Base-by-base conservation (phyloP, 768 basidiomycete species). In the Lactarius psammicola region DNA sequence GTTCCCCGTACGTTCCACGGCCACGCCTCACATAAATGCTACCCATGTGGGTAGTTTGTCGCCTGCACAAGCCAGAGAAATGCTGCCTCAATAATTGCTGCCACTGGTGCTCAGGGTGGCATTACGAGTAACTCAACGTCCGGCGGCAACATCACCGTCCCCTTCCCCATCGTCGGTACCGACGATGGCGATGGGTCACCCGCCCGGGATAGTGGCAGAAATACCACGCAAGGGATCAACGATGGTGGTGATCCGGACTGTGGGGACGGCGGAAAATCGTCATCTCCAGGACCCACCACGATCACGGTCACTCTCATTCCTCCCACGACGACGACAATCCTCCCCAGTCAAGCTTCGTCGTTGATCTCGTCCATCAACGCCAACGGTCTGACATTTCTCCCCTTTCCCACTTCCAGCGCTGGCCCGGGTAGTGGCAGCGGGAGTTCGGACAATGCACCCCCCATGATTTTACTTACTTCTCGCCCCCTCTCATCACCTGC, bases 1-100 rank as follows among this genome's bases (percentile, higher is more conserved):
- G 34, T 33, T 55, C 28, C 55, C 4, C 3, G 13, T 15, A 49
- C 51, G 6, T 49, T 30, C 20, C 11, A 31, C 34, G 49, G 2
- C 38, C 57, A 18, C 26, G 33, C 11, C 26, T 57, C 46, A 57
- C 7, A 62, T 30, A 20, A 59, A 26, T 51, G 23, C 38, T 20
- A n/a, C 42, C 26, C 13, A 31, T 53, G 15, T 42, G 0, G 44
- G 1, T 63, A 86, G 84, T 72, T 73, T 36, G 65, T 87, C n/a
- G 74, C 77, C 1, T 88, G 86, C 74, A 84, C 84, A 4, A 84
- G 80, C 68, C 72, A 80, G 67, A 74, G 74, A n/a, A 80, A 77
- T 31, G 86, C 83, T 0, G 68, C 77, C 5, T 76, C 80, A 1
- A 69, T 81, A 10, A 82, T 87, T 65, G 62, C 76, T 11, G 78